Percentiles rank a stretch among this genome's conserved stretches.
Evolutionary conservation across 2,329 filamentous ascomycete genomes (phyloP).

Genomic region (Trichophyton mentagrophytes): DNA sequence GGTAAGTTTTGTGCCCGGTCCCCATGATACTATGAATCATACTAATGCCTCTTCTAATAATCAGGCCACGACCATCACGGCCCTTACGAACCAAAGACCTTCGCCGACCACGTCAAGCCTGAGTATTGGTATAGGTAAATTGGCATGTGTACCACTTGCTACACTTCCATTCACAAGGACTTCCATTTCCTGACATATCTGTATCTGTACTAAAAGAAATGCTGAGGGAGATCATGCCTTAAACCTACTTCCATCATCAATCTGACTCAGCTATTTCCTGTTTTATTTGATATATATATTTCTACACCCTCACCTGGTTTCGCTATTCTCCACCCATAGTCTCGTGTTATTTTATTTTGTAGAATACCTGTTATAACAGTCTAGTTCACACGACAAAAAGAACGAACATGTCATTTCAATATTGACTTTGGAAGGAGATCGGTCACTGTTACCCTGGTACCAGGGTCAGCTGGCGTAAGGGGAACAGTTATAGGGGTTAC

Average conservation of each 20-base stretch:
- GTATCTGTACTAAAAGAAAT: constrained; percentile 4
- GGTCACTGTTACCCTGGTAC: too few relatives aligned
- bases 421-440: not conserved
- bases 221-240: not conserved
- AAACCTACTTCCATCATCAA: not conserved
- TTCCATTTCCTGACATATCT: not conserved
- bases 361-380: not conserved
- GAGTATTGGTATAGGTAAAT: constrained; percentile 66
- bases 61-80: constrained; percentile 23
- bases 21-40: not conserved
- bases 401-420: not conserved
- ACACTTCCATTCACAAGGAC: not conserved
- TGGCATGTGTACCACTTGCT: not conserved
- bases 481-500: not conserved
- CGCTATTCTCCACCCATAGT: not conserved
- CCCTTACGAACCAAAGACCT: constrained; percentile 75
- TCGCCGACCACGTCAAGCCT: constrained; percentile 89
- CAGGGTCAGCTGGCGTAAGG: too few relatives aligned
- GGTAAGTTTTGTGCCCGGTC: constrained; percentile 25
- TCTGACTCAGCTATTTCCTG: not conserved
- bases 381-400: not conserved
- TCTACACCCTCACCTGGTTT: not conserved
- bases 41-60: not conserved
- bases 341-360: not conserved
- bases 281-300: not conserved